phyloP scores from a whole-genome alignment of 371 early-diverging fungal species.

The Conidiobolus incongruus region DNA sequence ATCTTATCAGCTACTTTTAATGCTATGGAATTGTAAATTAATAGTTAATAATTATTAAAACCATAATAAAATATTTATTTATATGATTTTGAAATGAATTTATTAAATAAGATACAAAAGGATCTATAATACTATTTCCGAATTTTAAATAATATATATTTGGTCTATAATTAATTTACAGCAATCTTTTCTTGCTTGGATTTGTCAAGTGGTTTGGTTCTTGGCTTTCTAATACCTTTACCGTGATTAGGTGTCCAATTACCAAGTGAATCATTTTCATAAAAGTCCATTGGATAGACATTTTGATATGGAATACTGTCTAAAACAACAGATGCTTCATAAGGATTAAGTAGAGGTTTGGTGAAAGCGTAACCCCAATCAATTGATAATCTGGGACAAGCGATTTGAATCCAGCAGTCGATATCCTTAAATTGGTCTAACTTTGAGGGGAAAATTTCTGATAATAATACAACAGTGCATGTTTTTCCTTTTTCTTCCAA shows the following conservation, averaged over 20 bases:
- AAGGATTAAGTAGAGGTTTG: constrained; percentile 89
- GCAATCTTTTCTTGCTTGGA: too few species aligned
- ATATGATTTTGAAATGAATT: too few species aligned
- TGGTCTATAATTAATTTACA: too few species aligned
- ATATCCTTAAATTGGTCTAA: constrained; percentile 70
- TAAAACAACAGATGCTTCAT: constrained; percentile 84
- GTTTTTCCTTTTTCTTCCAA: constrained; percentile 35
- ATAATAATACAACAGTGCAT: constrained; percentile 58
- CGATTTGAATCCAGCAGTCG: constrained; percentile 93
- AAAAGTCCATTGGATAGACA: constrained; percentile 95
- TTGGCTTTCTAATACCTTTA: background rate
- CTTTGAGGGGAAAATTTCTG: constrained; percentile 86
- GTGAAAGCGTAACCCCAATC: constrained; percentile 98
- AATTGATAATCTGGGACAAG: constrained; percentile 95
- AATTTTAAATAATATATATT: too few species aligned
- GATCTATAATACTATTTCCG: too few species aligned
- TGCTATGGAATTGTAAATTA: too few species aligned
- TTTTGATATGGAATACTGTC: constrained; percentile 53
- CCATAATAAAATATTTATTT: too few species aligned
- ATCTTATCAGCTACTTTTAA: too few species aligned
- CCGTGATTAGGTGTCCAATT: constrained; percentile 88
- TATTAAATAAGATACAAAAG: too few species aligned
- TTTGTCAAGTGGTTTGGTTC: too few species aligned
- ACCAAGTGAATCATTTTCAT: constrained; percentile 74
- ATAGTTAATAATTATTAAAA: too few species aligned